Evolutionary conservation across 176 grass and related monocot genomes (phyloP), one percentile per base, ranked within the genome.

Genomic region (Bolboschoenus planiculmis): DNA sequence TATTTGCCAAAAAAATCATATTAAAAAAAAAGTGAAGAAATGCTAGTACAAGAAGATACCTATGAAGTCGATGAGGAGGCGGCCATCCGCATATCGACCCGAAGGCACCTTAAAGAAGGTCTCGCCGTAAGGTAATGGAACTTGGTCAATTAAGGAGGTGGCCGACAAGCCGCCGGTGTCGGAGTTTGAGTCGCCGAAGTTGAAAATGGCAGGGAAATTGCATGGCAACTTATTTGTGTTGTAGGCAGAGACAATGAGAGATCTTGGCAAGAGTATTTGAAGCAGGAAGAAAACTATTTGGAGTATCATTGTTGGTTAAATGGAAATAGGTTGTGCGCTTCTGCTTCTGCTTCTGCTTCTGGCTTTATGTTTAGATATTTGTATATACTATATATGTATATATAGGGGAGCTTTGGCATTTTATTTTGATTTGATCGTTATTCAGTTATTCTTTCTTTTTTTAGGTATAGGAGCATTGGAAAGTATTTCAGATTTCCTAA

Each of bases 141-240:
- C 5, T 0, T 56, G 90, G 43, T 89, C 95, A 66, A 81, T 83
- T 50, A 89, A 87, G 83, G 90, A 91, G 30, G 87, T 44, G 0
- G 95, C 87, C 56, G 95, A 97, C 37, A 97, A 76, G 27, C 88
- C 92, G 35, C 94, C 94, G n/a, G 94, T 97, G 87, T 97, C 94
- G 23, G 92, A 97, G 88, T 97, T 97, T 77, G 94, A 97, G 78
- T 97, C 94, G 3, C 94, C 94, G 74, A 97, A 94, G 86, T 97
- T 97, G 94, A 97, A 97, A 66, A 97, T 50, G 44, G 95, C 90
- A 56, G 92, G 92, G 86, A 97, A 97, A 68, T 83, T 20, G 83
- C 95, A 97, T 75, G 42, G 29, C 31, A 55, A 37, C 33, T 29
- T 10, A n/a, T n/a, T n/a, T 7, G 39, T 13, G 29, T 5, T 7